A percentile compares a stretch with the other conserved stretches of the same genome.
phyloP scores from a whole-genome alignment of 805 yeast genomes.

The Candida maltosa region DNA sequence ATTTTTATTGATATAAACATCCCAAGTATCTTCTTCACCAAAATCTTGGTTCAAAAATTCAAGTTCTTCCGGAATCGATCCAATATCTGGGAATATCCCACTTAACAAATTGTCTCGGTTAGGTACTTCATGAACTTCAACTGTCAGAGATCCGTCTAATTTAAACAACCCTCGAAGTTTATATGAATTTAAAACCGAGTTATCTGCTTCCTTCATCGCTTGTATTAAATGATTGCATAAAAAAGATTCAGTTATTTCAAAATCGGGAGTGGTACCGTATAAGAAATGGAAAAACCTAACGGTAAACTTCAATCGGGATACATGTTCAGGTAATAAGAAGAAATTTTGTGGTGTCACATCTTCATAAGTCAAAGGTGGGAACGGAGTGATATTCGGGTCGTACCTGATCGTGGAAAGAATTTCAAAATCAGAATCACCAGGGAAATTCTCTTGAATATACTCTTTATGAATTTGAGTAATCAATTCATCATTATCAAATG shows the following conservation, averaged over 20 bases:
- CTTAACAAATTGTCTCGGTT: slow-evolving; percentile 23
- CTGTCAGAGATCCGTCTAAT: slow-evolving; percentile 23
- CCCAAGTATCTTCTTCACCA: slow-evolving; percentile 38
- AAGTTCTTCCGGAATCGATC: neutral
- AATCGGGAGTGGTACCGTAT: slow-evolving; percentile 20
- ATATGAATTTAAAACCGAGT: slow-evolving; percentile 21
- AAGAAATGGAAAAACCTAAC: slow-evolving; percentile 44
- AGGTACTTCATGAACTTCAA: slow-evolving; percentile 31
- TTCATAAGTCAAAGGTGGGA: slow-evolving; percentile 21
- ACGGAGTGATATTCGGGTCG: slow-evolving; percentile 53
- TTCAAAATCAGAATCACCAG: slow-evolving; percentile 39
- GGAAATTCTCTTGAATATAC: slow-evolving; percentile 5
- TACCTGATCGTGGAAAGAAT: slow-evolving; percentile 71
- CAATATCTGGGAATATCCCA: slow-evolving; percentile 17
- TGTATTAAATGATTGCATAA: slow-evolving; percentile 33
- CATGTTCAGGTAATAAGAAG: slow-evolving; percentile 64
- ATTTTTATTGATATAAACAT: slow-evolving; percentile 56
- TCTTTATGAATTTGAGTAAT: neutral
- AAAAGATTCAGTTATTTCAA: slow-evolving; percentile 37
- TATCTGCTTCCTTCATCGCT: slow-evolving; percentile 21
- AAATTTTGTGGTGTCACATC: slow-evolving; percentile 37
- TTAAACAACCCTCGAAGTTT: slow-evolving; percentile 30
- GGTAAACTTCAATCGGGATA: slow-evolving; percentile 53
- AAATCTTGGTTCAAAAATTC: neutral
- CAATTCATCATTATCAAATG: neutral